Conservation (phyloP, 805 yeast genomes). For the Yueomyces sp. region DNA sequence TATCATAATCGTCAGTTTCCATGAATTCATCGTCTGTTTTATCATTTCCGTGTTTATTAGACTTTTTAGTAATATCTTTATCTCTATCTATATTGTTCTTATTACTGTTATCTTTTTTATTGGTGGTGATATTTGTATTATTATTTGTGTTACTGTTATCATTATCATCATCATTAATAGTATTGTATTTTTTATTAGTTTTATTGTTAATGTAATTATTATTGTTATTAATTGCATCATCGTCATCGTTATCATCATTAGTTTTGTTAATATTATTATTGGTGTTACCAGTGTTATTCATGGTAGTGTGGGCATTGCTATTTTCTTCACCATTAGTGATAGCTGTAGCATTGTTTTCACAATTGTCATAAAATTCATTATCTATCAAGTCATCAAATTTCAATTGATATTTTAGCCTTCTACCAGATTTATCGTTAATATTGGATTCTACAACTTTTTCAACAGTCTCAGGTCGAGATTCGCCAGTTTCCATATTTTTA, state of each 20-base stretch:
- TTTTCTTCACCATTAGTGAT: not conserved
- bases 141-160: not conserved
- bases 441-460: not conserved
- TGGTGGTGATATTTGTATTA: conserved; percentile 1
- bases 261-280: not conserved
- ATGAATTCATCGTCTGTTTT: conserved; percentile 29
- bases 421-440: no score
- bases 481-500: not conserved
- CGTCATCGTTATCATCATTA: conserved; percentile 2
- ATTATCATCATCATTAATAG: conserved; percentile 21
- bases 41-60: conserved; percentile 63
- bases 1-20: conserved; percentile 4
- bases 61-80: not conserved
- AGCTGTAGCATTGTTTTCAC: not conserved
- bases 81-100: no score
- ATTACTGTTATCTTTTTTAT: conserved; percentile 21
- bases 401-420: no score
- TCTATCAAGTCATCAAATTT: no score
- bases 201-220: not conserved
- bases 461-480: not conserved
- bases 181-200: conserved; percentile 9
- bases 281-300: not conserved
- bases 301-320: not conserved
- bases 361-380: not conserved
- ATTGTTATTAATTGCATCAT: not conserved